phyloP scores from a whole-genome alignment of 73 alveolate genomes.

The Stentor coeruleus region DNA sequence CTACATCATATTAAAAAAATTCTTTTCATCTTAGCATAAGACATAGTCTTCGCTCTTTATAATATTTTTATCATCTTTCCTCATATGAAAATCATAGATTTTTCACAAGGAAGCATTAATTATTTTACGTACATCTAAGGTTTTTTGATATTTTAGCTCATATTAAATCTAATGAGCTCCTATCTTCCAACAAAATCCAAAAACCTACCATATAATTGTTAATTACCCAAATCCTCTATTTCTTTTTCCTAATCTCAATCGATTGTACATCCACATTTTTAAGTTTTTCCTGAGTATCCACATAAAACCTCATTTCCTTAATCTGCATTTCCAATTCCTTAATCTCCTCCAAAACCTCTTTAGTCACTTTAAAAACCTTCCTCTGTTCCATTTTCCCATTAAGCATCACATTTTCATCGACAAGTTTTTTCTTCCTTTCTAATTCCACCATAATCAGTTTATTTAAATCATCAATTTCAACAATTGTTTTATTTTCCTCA shows the following conservation, averaged over 20 bases:
- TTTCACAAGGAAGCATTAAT: no score
- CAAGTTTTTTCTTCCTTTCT: neutral
- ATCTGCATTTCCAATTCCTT: neutral
- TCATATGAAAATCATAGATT: no score
- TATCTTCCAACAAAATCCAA: no score
- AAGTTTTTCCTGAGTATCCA: neutral
- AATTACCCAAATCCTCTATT: neutral
- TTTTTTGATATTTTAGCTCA: no score
- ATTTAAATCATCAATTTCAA: neutral
- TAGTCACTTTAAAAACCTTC: neutral
- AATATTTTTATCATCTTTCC: no score
- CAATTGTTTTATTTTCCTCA: neutral
- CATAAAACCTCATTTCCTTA: neutral
- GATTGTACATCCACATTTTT: neutral
- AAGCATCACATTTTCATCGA: neutral
- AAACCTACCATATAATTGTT: no score
- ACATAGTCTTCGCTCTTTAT: no score
- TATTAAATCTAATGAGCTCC: no score
- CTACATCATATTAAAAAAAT: no score
- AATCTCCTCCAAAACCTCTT: conserved; percentile 11
- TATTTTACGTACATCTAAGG: no score
- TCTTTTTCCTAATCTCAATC: neutral
- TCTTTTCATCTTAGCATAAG: no score
- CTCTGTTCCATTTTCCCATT: neutral
- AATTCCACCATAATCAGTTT: neutral